Evolutionary conservation across 2,329 filamentous ascomycete species (phyloP).

Genomic region (Cladosporium sp.): DNA sequence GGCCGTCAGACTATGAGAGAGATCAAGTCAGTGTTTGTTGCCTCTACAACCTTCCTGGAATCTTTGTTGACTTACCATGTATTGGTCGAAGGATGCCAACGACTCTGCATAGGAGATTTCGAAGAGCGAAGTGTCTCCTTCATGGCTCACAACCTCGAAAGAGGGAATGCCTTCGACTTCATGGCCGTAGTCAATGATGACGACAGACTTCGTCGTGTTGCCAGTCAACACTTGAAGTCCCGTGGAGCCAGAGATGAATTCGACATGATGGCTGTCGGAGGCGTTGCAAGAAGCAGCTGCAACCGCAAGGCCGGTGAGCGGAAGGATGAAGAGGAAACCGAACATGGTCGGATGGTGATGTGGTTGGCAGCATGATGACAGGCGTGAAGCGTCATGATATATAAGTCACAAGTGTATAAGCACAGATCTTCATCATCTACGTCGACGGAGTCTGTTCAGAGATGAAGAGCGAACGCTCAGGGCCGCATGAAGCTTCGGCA

Average conservation of each 20-base stretch:
- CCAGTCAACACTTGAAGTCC: background rate
- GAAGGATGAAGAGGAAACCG: background rate
- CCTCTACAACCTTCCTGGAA: too few species aligned
- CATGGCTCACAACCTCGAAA: background rate
- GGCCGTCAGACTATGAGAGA: background rate
- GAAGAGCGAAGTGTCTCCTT: background rate
- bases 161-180: background rate
- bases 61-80: background rate
- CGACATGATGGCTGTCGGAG: background rate
- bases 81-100: background rate
- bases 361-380: background rate
- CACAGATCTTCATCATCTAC: too few species aligned
- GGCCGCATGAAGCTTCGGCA: too few species aligned
- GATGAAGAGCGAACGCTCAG: too few species aligned
- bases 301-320: background rate
- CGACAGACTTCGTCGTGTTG: background rate
- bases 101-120: constrained; percentile 1
- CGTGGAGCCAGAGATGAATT: background rate
- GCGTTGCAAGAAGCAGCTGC: background rate
- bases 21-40: too few species aligned
- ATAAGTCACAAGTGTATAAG: too few species aligned
- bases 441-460: too few species aligned
- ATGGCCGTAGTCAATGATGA: background rate
- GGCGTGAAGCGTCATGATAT: background rate
- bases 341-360: background rate